These are phyloP conservation scores for Dichotomopilus funicola DNA, from an alignment of 2,329 filamentous ascomycete species.

Conservation along the genomic window DNA sequence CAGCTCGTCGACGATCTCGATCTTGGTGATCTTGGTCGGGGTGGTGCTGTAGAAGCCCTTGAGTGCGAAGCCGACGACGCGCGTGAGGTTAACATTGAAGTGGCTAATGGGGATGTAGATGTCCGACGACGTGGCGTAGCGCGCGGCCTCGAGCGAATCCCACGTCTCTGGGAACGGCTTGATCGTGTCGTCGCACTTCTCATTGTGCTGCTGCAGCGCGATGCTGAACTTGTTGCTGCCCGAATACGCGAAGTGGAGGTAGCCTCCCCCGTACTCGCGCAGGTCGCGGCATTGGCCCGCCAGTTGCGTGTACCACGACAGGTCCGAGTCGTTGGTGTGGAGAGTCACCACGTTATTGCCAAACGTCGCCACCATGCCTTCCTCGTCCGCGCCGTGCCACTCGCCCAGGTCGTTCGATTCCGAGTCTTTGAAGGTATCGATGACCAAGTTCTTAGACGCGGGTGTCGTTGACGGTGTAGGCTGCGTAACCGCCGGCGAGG, in stretches of 20 bases:
- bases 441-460: slow-evolving; percentile 41
- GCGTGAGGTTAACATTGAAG: slow-evolving; percentile 54
- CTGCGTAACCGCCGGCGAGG: slow-evolving; percentile 30
- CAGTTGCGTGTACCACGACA: slow-evolving; percentile 28
- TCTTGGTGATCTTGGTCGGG: slow-evolving; percentile 44
- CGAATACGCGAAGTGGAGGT: slow-evolving; percentile 58
- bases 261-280: slow-evolving; percentile 46
- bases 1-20: slow-evolving; percentile 54
- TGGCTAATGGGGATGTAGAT: slow-evolving; percentile 63
- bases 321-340: slow-evolving; percentile 47
- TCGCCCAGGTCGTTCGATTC: slow-evolving; percentile 53
- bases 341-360: slow-evolving; percentile 48
- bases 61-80: slow-evolving; percentile 53
- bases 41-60: slow-evolving; percentile 56
- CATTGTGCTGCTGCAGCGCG: slow-evolving; percentile 61
- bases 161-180: slow-evolving; percentile 60
- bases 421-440: slow-evolving; percentile 53
- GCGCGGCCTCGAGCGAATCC: slow-evolving; percentile 58
- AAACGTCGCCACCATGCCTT: slow-evolving; percentile 43
- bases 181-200: slow-evolving; percentile 46
- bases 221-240: slow-evolving; percentile 59
- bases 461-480: slow-evolving; percentile 35
- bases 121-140: slow-evolving; percentile 48
- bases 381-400: slow-evolving; percentile 62
- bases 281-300: slow-evolving; percentile 50